These are phyloP conservation scores for Thelonectria rubi DNA, from an alignment of 2,329 filamentous ascomycete genomes.

Conservation along the genomic window DNA sequence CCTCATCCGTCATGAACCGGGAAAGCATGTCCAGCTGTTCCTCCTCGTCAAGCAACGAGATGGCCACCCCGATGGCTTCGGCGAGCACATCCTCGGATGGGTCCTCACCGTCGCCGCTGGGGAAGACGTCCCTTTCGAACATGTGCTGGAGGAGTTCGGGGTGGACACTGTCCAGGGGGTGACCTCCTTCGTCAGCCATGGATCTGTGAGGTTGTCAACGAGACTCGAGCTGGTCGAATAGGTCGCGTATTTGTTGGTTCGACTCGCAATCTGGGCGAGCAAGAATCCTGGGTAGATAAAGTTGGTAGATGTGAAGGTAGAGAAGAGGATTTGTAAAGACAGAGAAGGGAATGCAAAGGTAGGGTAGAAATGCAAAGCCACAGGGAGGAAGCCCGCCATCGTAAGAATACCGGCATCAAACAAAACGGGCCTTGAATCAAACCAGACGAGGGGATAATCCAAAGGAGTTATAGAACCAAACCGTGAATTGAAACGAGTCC, in stretches of 20 bases:
- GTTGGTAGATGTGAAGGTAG: too few species aligned
- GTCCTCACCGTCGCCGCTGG: not conserved
- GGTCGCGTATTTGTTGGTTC: not conserved
- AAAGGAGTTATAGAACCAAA: too few species aligned
- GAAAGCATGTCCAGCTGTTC: conserved; percentile 34
- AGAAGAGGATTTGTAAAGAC: too few species aligned
- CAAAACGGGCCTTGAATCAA: too few species aligned
- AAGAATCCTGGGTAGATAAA: not conserved
- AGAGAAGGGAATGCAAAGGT: too few species aligned
- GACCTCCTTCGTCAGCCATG: conserved; percentile 10
- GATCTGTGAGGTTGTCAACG: not conserved
- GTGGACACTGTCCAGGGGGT: conserved; percentile 31
- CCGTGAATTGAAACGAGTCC: not conserved
- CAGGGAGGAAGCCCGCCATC: too few species aligned
- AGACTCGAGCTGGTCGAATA: not conserved
- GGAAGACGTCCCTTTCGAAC: conserved; percentile 17
- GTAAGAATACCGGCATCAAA: too few species aligned
- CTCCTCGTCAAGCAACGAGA: conserved; percentile 30
- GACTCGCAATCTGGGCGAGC: not conserved
- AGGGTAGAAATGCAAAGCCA: too few species aligned
- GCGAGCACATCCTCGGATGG: conserved; percentile 31
- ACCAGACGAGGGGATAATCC: too few species aligned
- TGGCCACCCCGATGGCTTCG: conserved; percentile 28
- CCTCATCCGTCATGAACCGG: conserved; percentile 38
- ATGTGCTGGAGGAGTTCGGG: conserved; percentile 36